Percentiles rank a stretch among this genome's conserved stretches.
phyloP scores from a whole-genome alignment of 495 filamentous ascomycete genomes.

The Glutinoglossum americanum region DNA sequence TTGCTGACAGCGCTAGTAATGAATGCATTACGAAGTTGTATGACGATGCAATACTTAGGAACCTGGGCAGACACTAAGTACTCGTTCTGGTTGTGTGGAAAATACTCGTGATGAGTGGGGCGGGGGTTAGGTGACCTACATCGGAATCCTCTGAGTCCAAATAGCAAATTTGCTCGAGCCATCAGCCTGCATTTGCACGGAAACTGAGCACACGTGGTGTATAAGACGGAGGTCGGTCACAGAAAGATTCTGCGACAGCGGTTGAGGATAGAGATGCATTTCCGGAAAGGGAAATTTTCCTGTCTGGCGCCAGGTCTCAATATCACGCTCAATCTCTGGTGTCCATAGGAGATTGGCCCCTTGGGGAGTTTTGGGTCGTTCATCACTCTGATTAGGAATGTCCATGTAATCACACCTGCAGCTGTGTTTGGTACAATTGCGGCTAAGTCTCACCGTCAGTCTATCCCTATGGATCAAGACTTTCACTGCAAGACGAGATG shows the following conservation, averaged over 20 bases:
- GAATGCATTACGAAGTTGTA: conserved; percentile 85
- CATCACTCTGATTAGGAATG: conserved; percentile 36
- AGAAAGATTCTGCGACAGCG: conserved; percentile 41
- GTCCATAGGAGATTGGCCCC: conserved; percentile 17
- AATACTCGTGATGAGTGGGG: conserved; percentile 2
- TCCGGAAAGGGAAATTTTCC: conserved; percentile 75
- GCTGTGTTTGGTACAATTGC: conserved; percentile 97
- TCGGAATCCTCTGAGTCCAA: conserved; percentile 82
- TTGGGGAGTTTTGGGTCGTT: conserved; percentile 24
- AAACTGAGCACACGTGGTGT: conserved; percentile 74
- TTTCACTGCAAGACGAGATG: background rate
- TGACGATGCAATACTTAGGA: conserved; percentile 60
- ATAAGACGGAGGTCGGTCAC: conserved; percentile 67
- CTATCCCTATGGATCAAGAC: background rate
- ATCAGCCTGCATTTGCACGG: conserved; percentile 54
- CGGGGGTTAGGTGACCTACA: conserved; percentile 32
- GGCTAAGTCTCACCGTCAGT: conserved; percentile 26
- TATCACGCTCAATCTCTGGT: conserved; percentile 54
- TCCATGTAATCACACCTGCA: conserved; percentile 96
- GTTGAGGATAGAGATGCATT: conserved; percentile 46
- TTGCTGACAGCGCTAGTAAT: conserved; percentile 73
- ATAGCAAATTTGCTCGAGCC: conserved; percentile 63
- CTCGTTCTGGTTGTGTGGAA: background rate
- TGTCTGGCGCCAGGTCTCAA: conserved; percentile 67
- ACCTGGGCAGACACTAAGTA: conserved; percentile 26